Evolutionary conservation across 208 protist genomes (phyloP).

Genomic region (Tetramitus jugosus): DNA sequence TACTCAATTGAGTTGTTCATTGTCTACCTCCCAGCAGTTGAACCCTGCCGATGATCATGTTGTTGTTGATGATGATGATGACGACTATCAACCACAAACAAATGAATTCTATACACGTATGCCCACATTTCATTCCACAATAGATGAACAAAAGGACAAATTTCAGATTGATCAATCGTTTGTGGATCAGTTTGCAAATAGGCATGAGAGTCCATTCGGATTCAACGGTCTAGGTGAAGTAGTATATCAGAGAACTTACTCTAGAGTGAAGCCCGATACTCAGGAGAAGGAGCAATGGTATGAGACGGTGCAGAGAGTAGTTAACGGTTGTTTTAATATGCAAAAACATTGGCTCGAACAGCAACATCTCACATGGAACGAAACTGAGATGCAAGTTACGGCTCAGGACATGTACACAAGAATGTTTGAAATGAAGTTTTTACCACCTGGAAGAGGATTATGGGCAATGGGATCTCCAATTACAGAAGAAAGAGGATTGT

Average conservation of each 20-base stretch:
- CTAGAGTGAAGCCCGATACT: slow-evolving; percentile 41
- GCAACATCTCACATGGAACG: slow-evolving; percentile 38
- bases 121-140: too few relatives aligned
- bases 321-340: slow-evolving; percentile 63
- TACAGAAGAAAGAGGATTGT: slow-evolving; percentile 53
- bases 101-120: too few relatives aligned
- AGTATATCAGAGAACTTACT: too few relatives aligned
- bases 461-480: slow-evolving; percentile 63
- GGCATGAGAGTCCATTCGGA: slow-evolving; percentile 44
- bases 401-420: slow-evolving; percentile 37
- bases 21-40: too few relatives aligned
- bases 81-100: too few relatives aligned
- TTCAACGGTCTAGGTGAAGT: slow-evolving; percentile 53
- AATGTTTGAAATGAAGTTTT: slow-evolving; percentile 68
- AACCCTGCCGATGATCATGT: too few relatives aligned
- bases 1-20: too few relatives aligned
- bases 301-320: slow-evolving; percentile 62
- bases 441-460: slow-evolving; percentile 56
- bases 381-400: too few relatives aligned
- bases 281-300: slow-evolving; percentile 54
- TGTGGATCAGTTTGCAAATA: too few relatives aligned
- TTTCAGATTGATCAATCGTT: too few relatives aligned
- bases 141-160: too few relatives aligned
- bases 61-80: too few relatives aligned
- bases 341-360: slow-evolving; percentile 52